phyloP scores from a whole-genome alignment of 106 monocot genomes.

The Xerophyta viscosa region DNA sequence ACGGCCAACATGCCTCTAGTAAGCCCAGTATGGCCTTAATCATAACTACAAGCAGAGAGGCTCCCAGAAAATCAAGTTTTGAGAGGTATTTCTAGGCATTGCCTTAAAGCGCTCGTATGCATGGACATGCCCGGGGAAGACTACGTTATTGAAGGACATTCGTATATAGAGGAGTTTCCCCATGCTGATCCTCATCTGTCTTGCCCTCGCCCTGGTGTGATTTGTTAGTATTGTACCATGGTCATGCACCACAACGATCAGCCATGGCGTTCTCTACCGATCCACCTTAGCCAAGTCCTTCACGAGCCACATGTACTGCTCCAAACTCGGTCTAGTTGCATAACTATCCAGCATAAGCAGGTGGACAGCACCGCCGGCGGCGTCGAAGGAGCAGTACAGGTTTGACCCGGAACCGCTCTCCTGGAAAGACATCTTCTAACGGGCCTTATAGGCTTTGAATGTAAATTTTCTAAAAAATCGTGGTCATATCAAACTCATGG shows the following conservation, averaged over 20 bases:
- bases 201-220: slow-evolving; percentile 85
- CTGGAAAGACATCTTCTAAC: slow-evolving; percentile 58
- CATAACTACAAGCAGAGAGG: no score
- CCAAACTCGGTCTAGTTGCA: slow-evolving; percentile 19
- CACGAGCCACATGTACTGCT: slow-evolving; percentile 61
- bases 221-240: slow-evolving; percentile 84
- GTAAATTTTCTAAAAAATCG: slow-evolving; percentile 14
- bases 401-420: slow-evolving; percentile 57
- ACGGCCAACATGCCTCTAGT: no score
- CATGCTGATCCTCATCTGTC: slow-evolving; percentile 58
- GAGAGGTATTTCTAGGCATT: no score
- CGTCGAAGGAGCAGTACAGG: slow-evolving; percentile 81
- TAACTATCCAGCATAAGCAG: slow-evolving; percentile 81
- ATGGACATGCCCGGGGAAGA: slow-evolving; percentile 80
- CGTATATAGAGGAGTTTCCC: slow-evolving; percentile 44
- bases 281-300: slow-evolving; percentile 50
- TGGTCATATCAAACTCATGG: slow-evolving; percentile 67
- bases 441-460: slow-evolving; percentile 62
- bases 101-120: slow-evolving; percentile 88
- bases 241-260: slow-evolving; percentile 64
- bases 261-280: slow-evolving; percentile 50
- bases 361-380: slow-evolving; percentile 56
- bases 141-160: slow-evolving; percentile 48
- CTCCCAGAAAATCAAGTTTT: no score
- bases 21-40: no score